phyloP scores from a whole-genome alignment of 768 basidiomycete genomes.

The Termitomyces sp. region DNA sequence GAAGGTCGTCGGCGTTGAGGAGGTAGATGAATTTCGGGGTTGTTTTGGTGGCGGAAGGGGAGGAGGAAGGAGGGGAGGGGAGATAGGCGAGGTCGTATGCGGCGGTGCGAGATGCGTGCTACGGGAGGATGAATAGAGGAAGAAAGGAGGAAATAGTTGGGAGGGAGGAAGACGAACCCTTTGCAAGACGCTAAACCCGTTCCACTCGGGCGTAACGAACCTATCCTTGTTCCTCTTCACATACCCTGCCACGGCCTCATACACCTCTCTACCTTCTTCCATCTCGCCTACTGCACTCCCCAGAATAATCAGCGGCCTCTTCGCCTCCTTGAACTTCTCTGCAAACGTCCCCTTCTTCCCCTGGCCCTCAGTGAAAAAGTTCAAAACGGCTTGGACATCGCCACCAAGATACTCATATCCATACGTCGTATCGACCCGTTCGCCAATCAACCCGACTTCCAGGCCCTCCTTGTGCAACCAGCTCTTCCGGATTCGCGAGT shows the following conservation, averaged over 20 bases:
- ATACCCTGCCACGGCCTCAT: constrained; percentile 73
- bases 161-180: constrained; percentile 44
- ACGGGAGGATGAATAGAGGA: not conserved
- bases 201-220: constrained; percentile 89
- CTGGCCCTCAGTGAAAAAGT: constrained; percentile 78
- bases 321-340: constrained; percentile 66
- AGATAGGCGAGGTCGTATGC: constrained; percentile 95
- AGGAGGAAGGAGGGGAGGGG: constrained; percentile 62
- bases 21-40: constrained; percentile 93
- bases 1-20: constrained; percentile 92
- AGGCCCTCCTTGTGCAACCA: constrained; percentile 80
- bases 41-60: constrained; percentile 52
- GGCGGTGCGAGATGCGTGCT: constrained; percentile 91
- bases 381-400: constrained; percentile 67
- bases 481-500: constrained; percentile 93
- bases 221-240: constrained; percentile 73
- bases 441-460: constrained; percentile 88
- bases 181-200: constrained; percentile 90
- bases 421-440: constrained; percentile 87
- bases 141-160: not conserved
- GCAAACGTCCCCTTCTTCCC: constrained; percentile 26
- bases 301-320: constrained; percentile 90
- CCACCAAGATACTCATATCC: constrained; percentile 89
- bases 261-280: constrained; percentile 69
- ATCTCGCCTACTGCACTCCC: constrained; percentile 87